Evolutionary conservation across 345 rosid species (phyloP), one percentile per base, ranked within the genome.

Genomic region (Excoecaria cochinchinensis): DNA sequence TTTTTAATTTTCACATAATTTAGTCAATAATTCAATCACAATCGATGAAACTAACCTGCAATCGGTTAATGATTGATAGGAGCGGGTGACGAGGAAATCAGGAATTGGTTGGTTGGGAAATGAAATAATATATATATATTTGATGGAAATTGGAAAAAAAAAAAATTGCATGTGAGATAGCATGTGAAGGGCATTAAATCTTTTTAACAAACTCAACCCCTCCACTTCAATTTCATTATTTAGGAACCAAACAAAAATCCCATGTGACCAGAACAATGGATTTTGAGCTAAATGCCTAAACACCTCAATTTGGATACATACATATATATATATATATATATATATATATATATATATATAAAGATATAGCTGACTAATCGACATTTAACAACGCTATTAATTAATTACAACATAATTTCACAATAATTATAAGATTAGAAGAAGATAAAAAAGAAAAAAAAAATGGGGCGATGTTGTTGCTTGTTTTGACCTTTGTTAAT

Each of bases 121-220:
- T 9, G 22, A 25, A 67, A 22, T 67, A 67, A 64, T 63, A 63
- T 63, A 25, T 55, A 44, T 6, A 22, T 53, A 63, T 47, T 67
- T 39, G 67, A 50, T 3, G 51, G 60, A 51, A 12, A 56, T 47
- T 70, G 22, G 40, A 57, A 51, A 36, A 11, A 13, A 57, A 51
- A 21, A 8, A 13, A 57, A 53, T 5, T 78, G 86, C 92, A 89
- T 85, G 90, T 85, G 87, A 80, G 75, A 40, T 72, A 80, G 81
- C 92, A 83, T 84, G 87, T 84, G 86, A 76, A 72, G 83, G 38
- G 70, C 82, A 78, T 78, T 83, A 69, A 81, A 62, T 73, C 7
- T 56, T 40, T 66, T 48, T 66, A 69, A 69, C 77, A 55, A 75
- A 72, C 78, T 75, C 80, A 63, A 52, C 79, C 77, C 68, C 79